Percentiles rank a stretch among this genome's conserved stretches.
Evolutionary conservation across 2,329 filamentous ascomycete species (phyloP).

Genomic region (Cryphonectria nitschkei): DNA sequence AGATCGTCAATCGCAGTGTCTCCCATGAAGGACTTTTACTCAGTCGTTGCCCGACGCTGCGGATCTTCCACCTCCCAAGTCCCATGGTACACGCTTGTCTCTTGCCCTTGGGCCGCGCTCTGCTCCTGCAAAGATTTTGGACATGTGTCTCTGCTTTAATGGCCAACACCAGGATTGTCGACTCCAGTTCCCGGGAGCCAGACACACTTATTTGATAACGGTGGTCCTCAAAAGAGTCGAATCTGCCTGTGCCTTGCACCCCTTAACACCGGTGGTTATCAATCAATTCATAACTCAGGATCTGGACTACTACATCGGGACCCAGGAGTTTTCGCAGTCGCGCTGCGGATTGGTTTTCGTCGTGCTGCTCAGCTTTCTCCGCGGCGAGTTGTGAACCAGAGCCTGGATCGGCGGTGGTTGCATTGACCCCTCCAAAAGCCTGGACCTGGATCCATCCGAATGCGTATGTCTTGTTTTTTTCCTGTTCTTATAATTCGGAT

Average conservation of each 20-base stretch:
- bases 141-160: neutral
- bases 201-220: neutral
- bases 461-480: slow-evolving; percentile 27
- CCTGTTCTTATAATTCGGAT: slow-evolving; percentile 15
- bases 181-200: neutral
- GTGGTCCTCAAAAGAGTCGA: neutral
- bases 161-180: neutral
- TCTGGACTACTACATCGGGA: neutral
- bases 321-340: neutral
- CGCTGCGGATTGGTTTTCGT: no score
- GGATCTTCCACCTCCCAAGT: neutral
- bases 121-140: neutral
- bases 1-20: slow-evolving; percentile 18
- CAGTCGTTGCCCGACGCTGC: slow-evolving; percentile 1
- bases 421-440: neutral
- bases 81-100: slow-evolving; percentile 14
- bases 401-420: neutral
- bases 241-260: neutral
- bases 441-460: slow-evolving; percentile 19
- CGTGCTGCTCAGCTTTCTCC: neutral
- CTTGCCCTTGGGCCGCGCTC: no score
- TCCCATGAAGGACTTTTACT: slow-evolving; percentile 14
- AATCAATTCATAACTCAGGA: neutral
- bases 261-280: neutral
- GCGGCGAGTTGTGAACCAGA: neutral